Evolutionary conservation across 176 grass and related monocot species (phyloP).

Genomic region (Stipa capillata): DNA sequence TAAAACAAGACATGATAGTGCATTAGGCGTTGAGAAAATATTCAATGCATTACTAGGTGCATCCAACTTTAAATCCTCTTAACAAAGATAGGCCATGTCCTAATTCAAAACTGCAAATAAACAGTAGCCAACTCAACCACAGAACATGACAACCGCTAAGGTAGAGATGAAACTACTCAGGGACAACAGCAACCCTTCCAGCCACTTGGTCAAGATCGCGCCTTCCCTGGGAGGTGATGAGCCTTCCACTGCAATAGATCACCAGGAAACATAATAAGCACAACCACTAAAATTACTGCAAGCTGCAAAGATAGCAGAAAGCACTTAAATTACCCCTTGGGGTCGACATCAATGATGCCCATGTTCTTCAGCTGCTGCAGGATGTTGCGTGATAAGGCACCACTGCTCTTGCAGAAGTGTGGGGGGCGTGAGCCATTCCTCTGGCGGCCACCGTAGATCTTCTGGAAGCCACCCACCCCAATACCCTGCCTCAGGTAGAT

Average conservation of each 20-base stretch:
- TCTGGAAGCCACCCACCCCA: conserved; percentile 73
- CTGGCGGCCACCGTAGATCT: conserved; percentile 57
- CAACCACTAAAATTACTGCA: neutral
- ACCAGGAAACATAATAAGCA: neutral
- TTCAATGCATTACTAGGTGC: conserved; percentile 15
- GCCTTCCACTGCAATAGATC: too few relatives aligned
- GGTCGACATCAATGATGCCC: conserved; percentile 48
- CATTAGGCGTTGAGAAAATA: neutral
- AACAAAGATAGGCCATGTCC: neutral
- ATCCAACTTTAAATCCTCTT: conserved; percentile 6
- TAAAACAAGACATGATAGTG: neutral
- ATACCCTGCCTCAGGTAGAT: too few relatives aligned
- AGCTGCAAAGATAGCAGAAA: neutral
- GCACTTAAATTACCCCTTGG: conserved; percentile 41
- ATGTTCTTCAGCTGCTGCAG: conserved; percentile 43
- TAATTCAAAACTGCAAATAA: conserved; percentile 26
- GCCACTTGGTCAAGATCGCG: conserved; percentile 63
- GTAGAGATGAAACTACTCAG: conserved; percentile 10
- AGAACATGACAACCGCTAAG: neutral
- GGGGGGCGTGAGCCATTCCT: conserved; percentile 44
- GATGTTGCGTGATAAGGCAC: conserved; percentile 54
- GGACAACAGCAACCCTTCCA: conserved; percentile 30
- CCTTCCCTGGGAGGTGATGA: conserved; percentile 54
- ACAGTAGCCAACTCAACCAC: neutral
- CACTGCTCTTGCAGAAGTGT: conserved; percentile 65